Percentiles rank a stretch among this genome's conserved stretches.
phyloP scores from a whole-genome alignment of 768 basidiomycete species.

The Suillus brevipes region DNA sequence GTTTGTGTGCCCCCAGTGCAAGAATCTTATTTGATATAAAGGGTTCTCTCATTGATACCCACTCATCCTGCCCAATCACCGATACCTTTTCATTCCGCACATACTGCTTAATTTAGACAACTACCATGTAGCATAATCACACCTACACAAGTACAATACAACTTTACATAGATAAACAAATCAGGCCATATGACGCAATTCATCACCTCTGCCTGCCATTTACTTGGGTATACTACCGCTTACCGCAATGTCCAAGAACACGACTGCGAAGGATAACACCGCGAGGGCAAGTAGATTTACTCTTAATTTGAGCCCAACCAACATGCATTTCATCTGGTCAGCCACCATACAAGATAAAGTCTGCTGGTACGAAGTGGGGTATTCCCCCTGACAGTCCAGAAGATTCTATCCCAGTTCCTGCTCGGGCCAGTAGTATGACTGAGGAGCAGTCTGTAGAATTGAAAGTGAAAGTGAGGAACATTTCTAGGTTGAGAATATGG shows the following conservation, averaged over 20 bases:
- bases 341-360: conserved; percentile 3
- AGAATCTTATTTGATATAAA: conserved; percentile 40
- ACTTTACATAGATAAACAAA: neutral
- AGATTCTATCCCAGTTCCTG: neutral
- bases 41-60: neutral
- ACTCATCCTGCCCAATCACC: neutral
- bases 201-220: too few relatives aligned
- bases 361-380: conserved; percentile 1
- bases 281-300: neutral
- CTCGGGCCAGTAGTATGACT: neutral
- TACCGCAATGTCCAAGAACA: neutral
- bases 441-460: neutral
- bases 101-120: neutral
- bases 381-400: neutral
- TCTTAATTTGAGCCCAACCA: neutral
- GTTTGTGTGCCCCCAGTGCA: conserved; percentile 45
- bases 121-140: neutral
- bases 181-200: neutral
- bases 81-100: neutral
- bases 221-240: too few relatives aligned
- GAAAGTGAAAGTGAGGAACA: neutral
- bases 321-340: neutral
- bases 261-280: neutral
- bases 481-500: neutral
- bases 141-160: neutral